Conservation (phyloP, 2,329 filamentous ascomycete species). For the Akanthomyces lecanii region DNA sequence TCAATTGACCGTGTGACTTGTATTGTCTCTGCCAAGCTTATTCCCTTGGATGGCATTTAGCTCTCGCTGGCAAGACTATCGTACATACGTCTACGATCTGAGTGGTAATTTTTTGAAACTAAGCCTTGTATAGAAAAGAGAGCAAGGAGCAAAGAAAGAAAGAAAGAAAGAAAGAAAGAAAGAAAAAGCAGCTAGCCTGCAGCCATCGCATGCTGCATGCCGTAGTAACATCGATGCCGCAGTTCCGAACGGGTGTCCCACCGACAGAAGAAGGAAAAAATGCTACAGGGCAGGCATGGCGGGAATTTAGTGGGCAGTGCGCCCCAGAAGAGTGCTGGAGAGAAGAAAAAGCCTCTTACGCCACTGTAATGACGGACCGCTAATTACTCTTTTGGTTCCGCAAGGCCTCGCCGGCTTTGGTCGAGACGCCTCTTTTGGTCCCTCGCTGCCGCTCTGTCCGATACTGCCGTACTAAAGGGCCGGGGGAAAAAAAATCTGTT, state of each 20-base stretch:
- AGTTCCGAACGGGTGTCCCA: constrained; percentile 11
- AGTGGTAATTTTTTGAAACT: too few relatives aligned
- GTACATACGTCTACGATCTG: too few relatives aligned
- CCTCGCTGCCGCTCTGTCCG: constrained; percentile 3
- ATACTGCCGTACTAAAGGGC: constrained; percentile 5
- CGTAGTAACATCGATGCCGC: constrained; percentile 8
- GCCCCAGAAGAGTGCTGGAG: not conserved
- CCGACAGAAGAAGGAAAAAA: not conserved
- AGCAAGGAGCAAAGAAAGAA: not conserved
- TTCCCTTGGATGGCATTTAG: not conserved
- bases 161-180: not conserved
- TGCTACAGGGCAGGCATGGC: not conserved
- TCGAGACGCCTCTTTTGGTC: constrained; percentile 2
- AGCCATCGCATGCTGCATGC: not conserved
- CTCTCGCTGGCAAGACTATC: not conserved
- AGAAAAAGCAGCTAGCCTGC: not conserved
- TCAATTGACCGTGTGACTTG: not conserved
- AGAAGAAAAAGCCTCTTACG: constrained; percentile 13
- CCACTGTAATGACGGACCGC: constrained; percentile 6
- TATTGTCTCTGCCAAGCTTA: constrained; percentile 1
- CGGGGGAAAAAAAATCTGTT: not conserved
- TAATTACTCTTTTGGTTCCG: constrained; percentile 13
- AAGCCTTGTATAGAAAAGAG: not conserved
- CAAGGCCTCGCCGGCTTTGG: constrained; percentile 6
- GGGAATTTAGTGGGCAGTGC: not conserved